Conservation (phyloP, 2,329 filamentous ascomycete genomes). For the Fusarium bactridioides region DNA sequence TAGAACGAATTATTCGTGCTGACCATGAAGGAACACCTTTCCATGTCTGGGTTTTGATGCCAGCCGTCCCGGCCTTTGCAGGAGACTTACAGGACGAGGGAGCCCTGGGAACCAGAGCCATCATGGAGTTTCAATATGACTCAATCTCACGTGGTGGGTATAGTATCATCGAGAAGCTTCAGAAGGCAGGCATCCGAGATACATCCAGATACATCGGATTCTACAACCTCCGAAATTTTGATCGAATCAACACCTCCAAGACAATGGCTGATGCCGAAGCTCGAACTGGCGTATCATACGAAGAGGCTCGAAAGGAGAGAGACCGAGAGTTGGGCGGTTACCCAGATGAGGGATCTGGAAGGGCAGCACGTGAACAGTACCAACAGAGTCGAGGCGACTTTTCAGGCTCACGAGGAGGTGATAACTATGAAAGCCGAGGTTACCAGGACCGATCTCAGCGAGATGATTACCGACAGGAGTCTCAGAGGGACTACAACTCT, state of each 20-base stretch:
- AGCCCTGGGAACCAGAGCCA: constrained; percentile 79
- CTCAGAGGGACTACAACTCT: background rate
- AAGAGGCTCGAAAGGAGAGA: constrained; percentile 69
- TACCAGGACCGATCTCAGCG: constrained; percentile 5
- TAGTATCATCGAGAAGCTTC: constrained; percentile 78
- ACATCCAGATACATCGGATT: constrained; percentile 80
- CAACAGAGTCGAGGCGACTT: constrained; percentile 16
- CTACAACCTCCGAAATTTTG: constrained; percentile 86
- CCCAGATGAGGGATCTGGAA: constrained; percentile 42
- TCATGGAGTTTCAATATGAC: constrained; percentile 88
- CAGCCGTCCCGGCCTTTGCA: constrained; percentile 82
- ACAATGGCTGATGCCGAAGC: constrained; percentile 69
- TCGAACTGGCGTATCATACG: constrained; percentile 71
- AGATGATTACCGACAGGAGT: background rate
- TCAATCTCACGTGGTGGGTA: constrained; percentile 80
- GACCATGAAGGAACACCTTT: constrained; percentile 71
- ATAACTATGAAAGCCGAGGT: constrained; percentile 9
- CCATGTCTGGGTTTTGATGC: constrained; percentile 80
- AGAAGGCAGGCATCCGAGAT: constrained; percentile 72
- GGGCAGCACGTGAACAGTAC: constrained; percentile 11
- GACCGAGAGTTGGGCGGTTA: constrained; percentile 65
- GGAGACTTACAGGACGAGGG: constrained; percentile 78
- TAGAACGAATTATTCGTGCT: constrained; percentile 78
- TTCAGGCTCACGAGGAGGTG: constrained; percentile 1
- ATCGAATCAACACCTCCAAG: constrained; percentile 77